phyloP scores from a whole-genome alignment of 768 basidiomycete species.

The Russula earlei region DNA sequence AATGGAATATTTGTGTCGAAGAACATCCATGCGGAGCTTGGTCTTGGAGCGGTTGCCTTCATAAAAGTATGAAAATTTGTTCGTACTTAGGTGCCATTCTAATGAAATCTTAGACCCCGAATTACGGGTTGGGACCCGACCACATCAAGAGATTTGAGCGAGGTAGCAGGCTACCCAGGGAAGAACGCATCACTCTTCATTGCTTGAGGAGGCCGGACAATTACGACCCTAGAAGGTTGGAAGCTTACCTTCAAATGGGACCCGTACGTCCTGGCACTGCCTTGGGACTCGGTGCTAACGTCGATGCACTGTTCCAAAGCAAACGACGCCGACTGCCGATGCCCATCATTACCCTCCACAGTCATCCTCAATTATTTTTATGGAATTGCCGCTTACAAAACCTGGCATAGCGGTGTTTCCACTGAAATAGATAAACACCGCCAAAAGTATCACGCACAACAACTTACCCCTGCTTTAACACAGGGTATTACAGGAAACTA shows the following conservation, averaged over 20 bases:
- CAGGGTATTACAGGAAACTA: too few species aligned
- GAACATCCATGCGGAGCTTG: neutral
- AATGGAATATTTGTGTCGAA: neutral
- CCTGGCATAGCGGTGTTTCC: neutral
- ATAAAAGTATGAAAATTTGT: neutral
- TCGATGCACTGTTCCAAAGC: neutral
- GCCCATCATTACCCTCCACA: neutral
- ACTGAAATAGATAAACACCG: neutral
- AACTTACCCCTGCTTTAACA: neutral
- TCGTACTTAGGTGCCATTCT: neutral
- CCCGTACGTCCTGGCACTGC: neutral
- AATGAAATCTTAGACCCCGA: slow-evolving; percentile 1
- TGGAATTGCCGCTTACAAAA: neutral
- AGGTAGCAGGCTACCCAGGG: neutral
- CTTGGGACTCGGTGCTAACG: neutral
- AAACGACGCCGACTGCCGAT: neutral
- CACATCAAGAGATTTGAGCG: neutral
- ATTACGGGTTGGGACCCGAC: neutral
- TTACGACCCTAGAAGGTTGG: neutral
- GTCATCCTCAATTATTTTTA: neutral
- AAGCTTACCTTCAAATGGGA: neutral
- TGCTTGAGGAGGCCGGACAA: neutral
- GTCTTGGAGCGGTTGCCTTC: neutral
- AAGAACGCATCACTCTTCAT: neutral
- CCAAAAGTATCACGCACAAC: neutral